Evolutionary conservation across 345 rosid genomes (phyloP), one percentile per base, ranked within the genome.

Genomic region (Excoecaria cochinchinensis): DNA sequence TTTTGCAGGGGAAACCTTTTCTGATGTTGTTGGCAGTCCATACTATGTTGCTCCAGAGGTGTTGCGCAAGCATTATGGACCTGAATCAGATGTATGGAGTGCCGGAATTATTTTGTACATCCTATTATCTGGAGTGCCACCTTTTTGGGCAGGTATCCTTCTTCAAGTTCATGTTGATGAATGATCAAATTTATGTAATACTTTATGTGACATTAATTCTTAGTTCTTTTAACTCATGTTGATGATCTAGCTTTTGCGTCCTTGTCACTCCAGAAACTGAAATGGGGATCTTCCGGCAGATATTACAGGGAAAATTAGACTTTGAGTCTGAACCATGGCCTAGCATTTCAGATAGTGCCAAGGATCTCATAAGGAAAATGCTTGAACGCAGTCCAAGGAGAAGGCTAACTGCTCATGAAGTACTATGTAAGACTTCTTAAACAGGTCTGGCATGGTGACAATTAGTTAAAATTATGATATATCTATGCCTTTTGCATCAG

Each of bases 41-140:
- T 91, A 89, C 84, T 91, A 91, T 76, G 92, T 91, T 40, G 97
- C 97, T 71, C 97, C 97, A 16, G 97, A 91, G 83, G 90, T 91
- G 67, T 80, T 91, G 70, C 86, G 87, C 74, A 91, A 88, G 78
- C 85, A 85, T 74, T 91, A 91, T 58, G 90, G 97, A 21, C 89
- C 76, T 24, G 92, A 91, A 79, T 78, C 90, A 67, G 97, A 91
- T 59, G 90, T 91, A 17, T 91, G 97, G 97, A 91, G 97, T 69
- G 97, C 92, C 40, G 97, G 97, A 62, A 87, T 91, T 78, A 89
- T 91, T 75, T 81, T 91, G 70, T 88, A 91, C 81, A 91, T 91
- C 73, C 83, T 91, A 0, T 69, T 91, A 69, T 85, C 91, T 80
- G 96, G 96, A 62, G 92, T 84, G 52, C 96, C 96, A 21, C 97